Evolutionary conservation across 2,329 filamentous ascomycete genomes (phyloP), one percentile per base, ranked within the genome.

Genomic region (Zasmidium cellare): DNA sequence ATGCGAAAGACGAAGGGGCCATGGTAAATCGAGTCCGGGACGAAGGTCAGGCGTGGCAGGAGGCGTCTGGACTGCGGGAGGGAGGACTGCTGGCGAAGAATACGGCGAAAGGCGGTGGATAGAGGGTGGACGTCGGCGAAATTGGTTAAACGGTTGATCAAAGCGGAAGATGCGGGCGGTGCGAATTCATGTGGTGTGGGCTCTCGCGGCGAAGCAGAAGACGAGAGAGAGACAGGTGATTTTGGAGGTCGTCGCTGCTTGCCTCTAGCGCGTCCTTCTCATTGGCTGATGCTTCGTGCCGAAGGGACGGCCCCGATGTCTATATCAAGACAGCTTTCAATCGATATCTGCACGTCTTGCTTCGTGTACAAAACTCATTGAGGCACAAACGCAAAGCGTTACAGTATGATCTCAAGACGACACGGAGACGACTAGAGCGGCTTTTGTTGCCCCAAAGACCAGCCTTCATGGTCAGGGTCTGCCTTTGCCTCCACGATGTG

Each of bases 1-100:
- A 80, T 65, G 79, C 79, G 68, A 81, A 81, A 58, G 78, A 78
- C 53, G 74, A 75, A 59, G 78, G 78, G 64, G 77, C 77, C 78
- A 80, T 79, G 19, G 52, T 38, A 41, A 3, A 18, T 41, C 35
- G 35, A 41, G 35, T 41, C 7, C 35, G 11, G 35, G n/a, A 18
- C 35, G 35, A 41, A 41, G 35, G 35, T 41, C 35, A 41, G 35
- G 35, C 35, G 35, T 41, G 35, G 35, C 35, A 41, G 35, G 35
- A 41, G 35, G 35, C 35, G 35, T 41, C 12, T 16, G 35, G 35
- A 9, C 12, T 14, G 7, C 35, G 35, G 16, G 35, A 41, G 35
- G 11, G 35, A 28, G 25, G 7, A 14, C 35, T 41, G 35, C n/a
- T 41, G 16, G 35, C 35, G 35, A 41, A 41, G 35, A 41, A 41